Base-by-base conservation (phyloP, 2,329 filamentous ascomycete genomes). In the Rhexocercosporidium sp. region DNA sequence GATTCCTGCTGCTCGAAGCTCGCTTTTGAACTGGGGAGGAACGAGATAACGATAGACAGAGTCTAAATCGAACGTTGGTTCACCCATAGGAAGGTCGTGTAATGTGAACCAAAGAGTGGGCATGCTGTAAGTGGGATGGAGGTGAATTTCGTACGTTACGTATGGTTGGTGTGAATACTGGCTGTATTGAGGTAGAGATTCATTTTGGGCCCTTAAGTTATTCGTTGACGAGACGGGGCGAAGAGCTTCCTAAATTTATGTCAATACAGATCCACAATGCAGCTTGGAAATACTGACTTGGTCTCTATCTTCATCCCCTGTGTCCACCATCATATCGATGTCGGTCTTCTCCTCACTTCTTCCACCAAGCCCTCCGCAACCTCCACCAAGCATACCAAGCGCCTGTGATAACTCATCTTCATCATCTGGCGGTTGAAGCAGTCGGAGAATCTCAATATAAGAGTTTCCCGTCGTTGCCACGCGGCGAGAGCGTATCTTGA, bases 71-170 rank as follows among this genome's bases (percentile, higher is more conserved):
- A 90, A 84, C 14, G 87, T 79, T 46, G 83, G 81, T 70, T 89
- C 86, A 66, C 83, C 82, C 57, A 81, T 79, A 20, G 86, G 84
- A 66, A 88, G 79, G 67, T 85, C 84, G 71, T 87, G 85, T 73
- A 93, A 79, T 63, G 82, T 86, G 81, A 95, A 93, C 86, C 92
- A 94, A 65, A 94, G 83, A 67, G 92, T 91, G 9, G 92, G 92
- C 54, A 90, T 86, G 69, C 85, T 85, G 79, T 94, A 95, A 65
- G 89, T 92, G 64, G 90, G 87, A 73, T 93, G 92, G 68, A 92
- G 83, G 75, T 92, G 85, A 73, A 94, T 88, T 78, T 93, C 90
- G 80, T 94, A 94, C 68, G 77, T 79, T 68, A 82, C 73, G 67
- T 83, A 78, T 64, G 80, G 79, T 74, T 83, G 81, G 76, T 81